A percentile compares a stretch with the other conserved stretches of the same genome.
phyloP scores from a whole-genome alignment of 2,329 filamentous ascomycete genomes.

The Lachnellula willkommii region DNA sequence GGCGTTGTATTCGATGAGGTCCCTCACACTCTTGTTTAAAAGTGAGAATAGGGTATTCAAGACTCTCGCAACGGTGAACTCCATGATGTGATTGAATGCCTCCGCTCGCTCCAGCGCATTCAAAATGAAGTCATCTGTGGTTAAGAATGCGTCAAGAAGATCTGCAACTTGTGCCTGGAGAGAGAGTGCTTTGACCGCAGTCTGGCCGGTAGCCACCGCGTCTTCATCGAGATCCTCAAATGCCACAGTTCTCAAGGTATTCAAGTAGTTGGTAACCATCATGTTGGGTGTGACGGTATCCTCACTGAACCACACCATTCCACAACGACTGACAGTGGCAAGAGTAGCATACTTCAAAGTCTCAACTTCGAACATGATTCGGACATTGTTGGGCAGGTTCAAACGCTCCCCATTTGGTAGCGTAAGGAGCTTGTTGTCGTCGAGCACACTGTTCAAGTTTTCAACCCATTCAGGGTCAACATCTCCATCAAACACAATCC shows the following conservation, averaged over 20 bases:
- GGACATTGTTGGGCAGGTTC: slow-evolving; percentile 87
- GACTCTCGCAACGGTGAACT: slow-evolving; percentile 86
- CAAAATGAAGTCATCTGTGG: slow-evolving; percentile 72
- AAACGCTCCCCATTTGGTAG: slow-evolving; percentile 97
- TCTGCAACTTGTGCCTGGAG: slow-evolving; percentile 76
- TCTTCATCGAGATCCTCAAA: slow-evolving; percentile 98
- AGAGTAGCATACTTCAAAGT: slow-evolving; percentile 95
- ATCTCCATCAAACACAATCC: slow-evolving; percentile 99
- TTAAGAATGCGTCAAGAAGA: slow-evolving; percentile 69
- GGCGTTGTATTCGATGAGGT: slow-evolving; percentile 90
- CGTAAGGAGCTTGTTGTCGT: slow-evolving; percentile 97
- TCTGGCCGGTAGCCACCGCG: slow-evolving; percentile 67
- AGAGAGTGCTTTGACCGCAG: slow-evolving; percentile 70
- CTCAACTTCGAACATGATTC: slow-evolving; percentile 99
- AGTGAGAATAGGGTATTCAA: slow-evolving; percentile 92
- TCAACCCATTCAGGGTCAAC: slow-evolving; percentile 99
- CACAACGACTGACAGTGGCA: slow-evolving; percentile 97
- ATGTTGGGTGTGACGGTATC: slow-evolving; percentile 91
- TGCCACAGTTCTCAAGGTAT: slow-evolving; percentile 71
- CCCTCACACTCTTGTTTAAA: slow-evolving; percentile 87
- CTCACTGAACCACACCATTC: slow-evolving; percentile 99
- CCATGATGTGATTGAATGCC: slow-evolving; percentile 92
- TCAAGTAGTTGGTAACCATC: slow-evolving; percentile 88
- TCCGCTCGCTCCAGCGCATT: slow-evolving; percentile 71
- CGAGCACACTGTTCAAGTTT: slow-evolving; percentile 97